Conservation (phyloP, 805 yeast genomes). For the Ogataea populi-albae region DNA sequence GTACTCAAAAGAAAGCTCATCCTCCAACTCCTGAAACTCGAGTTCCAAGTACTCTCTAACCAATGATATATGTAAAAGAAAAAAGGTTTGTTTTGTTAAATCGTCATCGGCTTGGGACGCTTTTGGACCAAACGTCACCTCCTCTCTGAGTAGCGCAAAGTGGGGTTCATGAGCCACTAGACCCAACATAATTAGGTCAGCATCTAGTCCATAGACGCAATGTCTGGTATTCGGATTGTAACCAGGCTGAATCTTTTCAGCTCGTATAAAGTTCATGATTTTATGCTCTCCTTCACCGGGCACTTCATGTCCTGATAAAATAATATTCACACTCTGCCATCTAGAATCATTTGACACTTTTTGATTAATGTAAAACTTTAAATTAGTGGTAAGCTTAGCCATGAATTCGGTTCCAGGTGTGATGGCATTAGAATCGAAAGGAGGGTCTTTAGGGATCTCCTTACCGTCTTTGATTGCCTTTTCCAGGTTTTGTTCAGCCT, state of each 20-base stretch:
- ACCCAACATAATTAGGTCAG: conserved; percentile 93
- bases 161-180: conserved; percentile 94
- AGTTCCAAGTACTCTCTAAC: conserved; percentile 87
- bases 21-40: conserved; percentile 74
- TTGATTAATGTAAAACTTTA: conserved; percentile 84
- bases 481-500: conserved; percentile 75
- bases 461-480: conserved; percentile 74
- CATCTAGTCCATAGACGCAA: conserved; percentile 94
- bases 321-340: conserved; percentile 76
- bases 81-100: conserved; percentile 78
- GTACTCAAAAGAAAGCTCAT: conserved; percentile 61
- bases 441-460: conserved; percentile 75
- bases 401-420: conserved; percentile 98
- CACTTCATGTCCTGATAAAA: conserved; percentile 90
- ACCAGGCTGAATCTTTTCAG: conserved; percentile 66
- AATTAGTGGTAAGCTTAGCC: conserved; percentile 79
- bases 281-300: conserved; percentile 99
- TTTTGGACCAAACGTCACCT: conserved; percentile 76
- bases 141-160: conserved; percentile 90
- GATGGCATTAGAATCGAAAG: conserved; percentile 88
- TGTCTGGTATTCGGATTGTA: conserved; percentile 83
- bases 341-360: conserved; percentile 82
- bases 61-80: conserved; percentile 76
- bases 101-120: conserved; percentile 34
- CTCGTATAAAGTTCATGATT: conserved; percentile 88